These are phyloP conservation scores for Peronospora farinosa DNA, from an alignment of 352 stramenopile species.

Conservation along the genomic window DNA sequence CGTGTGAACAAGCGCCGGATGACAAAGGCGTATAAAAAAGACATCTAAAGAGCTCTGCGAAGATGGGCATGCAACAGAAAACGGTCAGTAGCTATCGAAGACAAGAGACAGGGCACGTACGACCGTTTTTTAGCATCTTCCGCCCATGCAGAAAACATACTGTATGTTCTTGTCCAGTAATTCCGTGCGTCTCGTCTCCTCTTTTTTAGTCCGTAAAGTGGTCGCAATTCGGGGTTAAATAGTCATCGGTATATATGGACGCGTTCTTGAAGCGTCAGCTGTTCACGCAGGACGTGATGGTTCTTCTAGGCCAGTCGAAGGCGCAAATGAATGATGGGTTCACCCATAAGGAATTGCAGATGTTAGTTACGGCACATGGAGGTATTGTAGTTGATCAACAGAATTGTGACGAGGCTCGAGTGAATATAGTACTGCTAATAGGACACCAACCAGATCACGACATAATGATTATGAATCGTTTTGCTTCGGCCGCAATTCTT, in stretches of 20 bases:
- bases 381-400: slow-evolving; percentile 24
- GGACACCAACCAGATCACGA: slow-evolving; percentile 2
- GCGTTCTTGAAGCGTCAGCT: slow-evolving; percentile 49
- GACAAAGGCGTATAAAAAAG: slow-evolving; percentile 19
- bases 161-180: too few species aligned
- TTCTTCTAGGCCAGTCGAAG: slow-evolving; percentile 15
- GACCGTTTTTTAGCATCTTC: too few species aligned
- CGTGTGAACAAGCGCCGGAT: neutral
- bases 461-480: slow-evolving; percentile 24
- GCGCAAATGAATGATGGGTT: neutral
- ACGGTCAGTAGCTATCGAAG: neutral
- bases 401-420: slow-evolving; percentile 1
- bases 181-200: too few species aligned
- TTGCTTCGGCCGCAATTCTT: slow-evolving; percentile 26
- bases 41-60: slow-evolving; percentile 11
- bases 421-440: slow-evolving; percentile 27
- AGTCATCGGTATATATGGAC: slow-evolving; percentile 39
- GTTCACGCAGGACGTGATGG: slow-evolving; percentile 33
- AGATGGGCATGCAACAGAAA: slow-evolving; percentile 30
- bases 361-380: slow-evolving; percentile 27
- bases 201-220: too few species aligned
- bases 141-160: too few species aligned
- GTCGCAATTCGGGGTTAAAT: too few species aligned
- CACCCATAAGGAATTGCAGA: slow-evolving; percentile 9
- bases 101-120: too few species aligned